Conservation (phyloP, 139 green algal species). For the Asterochloris sp. region DNA sequence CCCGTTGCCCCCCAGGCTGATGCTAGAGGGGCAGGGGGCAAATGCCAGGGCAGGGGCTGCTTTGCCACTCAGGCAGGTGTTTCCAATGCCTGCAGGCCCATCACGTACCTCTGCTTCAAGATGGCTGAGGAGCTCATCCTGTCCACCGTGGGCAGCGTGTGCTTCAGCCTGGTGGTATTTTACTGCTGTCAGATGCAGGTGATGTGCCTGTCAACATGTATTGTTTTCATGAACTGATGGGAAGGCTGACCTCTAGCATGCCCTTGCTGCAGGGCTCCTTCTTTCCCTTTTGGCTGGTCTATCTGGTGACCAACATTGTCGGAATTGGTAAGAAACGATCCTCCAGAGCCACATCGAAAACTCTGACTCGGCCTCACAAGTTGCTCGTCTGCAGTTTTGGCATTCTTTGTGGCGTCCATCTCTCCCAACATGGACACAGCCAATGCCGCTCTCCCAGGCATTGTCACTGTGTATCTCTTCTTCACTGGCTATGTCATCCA, state of each 20-base stretch:
- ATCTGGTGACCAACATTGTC: conserved; percentile 48
- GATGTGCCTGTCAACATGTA: too few relatives aligned
- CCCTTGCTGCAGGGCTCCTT: conserved; percentile 58
- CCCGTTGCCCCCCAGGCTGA: too few relatives aligned
- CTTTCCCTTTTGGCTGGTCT: conserved; percentile 62
- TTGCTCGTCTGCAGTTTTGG: conserved; percentile 45
- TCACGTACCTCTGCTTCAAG: conserved; percentile 36
- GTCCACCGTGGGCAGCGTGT: conserved; percentile 4
- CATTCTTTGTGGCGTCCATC: conserved; percentile 69
- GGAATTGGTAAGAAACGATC: conserved; percentile 34
- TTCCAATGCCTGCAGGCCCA: neutral
- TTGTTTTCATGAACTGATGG: too few relatives aligned
- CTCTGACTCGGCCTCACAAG: neutral
- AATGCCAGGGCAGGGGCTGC: too few relatives aligned
- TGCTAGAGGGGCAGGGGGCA: too few relatives aligned
- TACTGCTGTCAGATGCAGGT: neutral
- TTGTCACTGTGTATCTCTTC: conserved; percentile 17
- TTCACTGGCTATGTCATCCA: conserved; percentile 12
- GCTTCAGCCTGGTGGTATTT: neutral
- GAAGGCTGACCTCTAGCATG: conserved; percentile 13
- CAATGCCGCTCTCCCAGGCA: conserved; percentile 47
- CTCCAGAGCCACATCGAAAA: neutral
- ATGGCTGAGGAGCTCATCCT: conserved; percentile 62
- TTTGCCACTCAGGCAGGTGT: neutral
- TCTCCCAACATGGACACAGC: conserved; percentile 78